Percentiles rank a stretch among this genome's conserved stretches.
phyloP scores from a whole-genome alignment of 75 land plant genomes.

The Chamaecyparis obtusa region DNA sequence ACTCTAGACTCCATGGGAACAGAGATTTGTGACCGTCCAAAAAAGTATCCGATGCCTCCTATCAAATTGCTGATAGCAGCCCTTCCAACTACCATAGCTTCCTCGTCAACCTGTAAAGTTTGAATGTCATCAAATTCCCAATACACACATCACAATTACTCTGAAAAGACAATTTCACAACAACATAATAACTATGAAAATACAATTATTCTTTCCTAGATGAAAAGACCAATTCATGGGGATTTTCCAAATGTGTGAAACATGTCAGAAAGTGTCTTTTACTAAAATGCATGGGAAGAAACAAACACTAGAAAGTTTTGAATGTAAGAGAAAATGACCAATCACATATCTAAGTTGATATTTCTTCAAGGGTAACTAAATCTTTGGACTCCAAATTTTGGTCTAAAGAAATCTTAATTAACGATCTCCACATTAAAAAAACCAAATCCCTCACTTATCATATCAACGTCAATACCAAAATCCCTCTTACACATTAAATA shows the following conservation, averaged over 20 bases:
- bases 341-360: not conserved
- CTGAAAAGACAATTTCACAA: not conserved
- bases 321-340: not conserved
- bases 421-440: not conserved
- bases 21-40: slow-evolving; percentile 88
- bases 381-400: not conserved
- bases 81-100: slow-evolving; percentile 53
- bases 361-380: not conserved
- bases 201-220: not conserved
- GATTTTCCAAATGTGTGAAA: not conserved
- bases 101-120: slow-evolving; percentile 40
- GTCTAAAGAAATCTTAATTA: not conserved
- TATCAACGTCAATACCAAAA: not conserved
- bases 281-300: not conserved
- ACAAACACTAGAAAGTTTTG: not conserved
- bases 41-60: slow-evolving; percentile 95
- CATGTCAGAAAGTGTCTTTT: not conserved
- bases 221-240: not conserved
- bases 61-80: slow-evolving; percentile 90
- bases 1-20: slow-evolving; percentile 61
- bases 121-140: not conserved
- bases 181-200: not conserved
- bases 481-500: not conserved
- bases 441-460: not conserved
- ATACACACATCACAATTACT: not conserved